Evolutionary conservation across 345 rosid species (phyloP), one percentile per base, ranked within the genome.

Genomic region (Corchorus capsularis): DNA sequence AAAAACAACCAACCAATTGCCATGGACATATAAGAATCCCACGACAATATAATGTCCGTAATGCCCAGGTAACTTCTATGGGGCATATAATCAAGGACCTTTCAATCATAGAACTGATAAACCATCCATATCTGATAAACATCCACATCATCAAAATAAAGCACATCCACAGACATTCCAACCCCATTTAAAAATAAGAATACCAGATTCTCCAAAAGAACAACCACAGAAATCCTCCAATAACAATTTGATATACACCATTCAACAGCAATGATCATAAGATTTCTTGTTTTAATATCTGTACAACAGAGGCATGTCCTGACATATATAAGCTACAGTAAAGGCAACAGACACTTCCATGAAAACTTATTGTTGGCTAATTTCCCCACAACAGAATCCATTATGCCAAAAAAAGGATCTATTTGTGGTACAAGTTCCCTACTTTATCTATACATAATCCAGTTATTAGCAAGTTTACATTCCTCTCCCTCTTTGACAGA

Each of bases 401-500:
- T 78, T 82, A 78, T 73, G 84, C 82, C 83, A 85, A 69, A 82
- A 84, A 79, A 82, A 83, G 54, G 73, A 79, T 83, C 89, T 84
- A 85, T 80, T 82, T 80, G 74, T 78, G 60, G 73, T 70, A 70
- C 73, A 70, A 53, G 62, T 70, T 35, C 73, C 62, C 84, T 83
- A 80, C 88, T 84, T 83, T 75, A 74, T 84, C 83, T 74, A 69
- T 77, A 86, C 85, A 80, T 72, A 81, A 78, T 86, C 82, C 77
- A 80, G 82, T 80, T 82, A 79, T 86, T 80, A 82, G 81, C 79
- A 81, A 71, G 77, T 86, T 81, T 85, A 85, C 83, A 86, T 74
- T 82, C 73, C 86, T 81, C 93, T 83, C 85, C 91, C 86, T 83
- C 79, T 78, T 82, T 85, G 88, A 79, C 78, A 82, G 80, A 86